These are phyloP conservation scores for Cucurbita ficifolia DNA, from an alignment of 306 rosid genomes.

Conservation along the genomic window DNA sequence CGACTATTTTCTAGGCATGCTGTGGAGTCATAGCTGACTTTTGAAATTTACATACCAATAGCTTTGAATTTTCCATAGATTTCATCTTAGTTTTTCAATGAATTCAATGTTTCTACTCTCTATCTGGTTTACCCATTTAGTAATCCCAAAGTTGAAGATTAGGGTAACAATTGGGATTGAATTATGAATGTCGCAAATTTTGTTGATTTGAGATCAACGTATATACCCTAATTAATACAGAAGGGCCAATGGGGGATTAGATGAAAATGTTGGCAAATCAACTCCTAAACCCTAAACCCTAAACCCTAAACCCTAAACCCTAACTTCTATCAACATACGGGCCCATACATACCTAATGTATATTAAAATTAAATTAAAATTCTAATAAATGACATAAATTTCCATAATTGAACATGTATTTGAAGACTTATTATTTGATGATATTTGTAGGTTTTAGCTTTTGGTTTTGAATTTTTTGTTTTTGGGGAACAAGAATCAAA, in stretches of 20 bases:
- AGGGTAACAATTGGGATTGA: too few relatives aligned
- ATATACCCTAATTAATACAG: too few relatives aligned
- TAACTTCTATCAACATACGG: neutral
- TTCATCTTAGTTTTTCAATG: neutral
- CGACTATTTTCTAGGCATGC: neutral
- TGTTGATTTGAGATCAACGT: too few relatives aligned
- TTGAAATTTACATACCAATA: neutral
- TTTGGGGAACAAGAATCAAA: neutral
- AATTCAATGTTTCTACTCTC: neutral
- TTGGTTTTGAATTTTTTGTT: neutral
- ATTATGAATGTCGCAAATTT: too few relatives aligned
- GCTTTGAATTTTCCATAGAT: neutral
- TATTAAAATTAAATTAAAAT: too few relatives aligned
- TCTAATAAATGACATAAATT: too few relatives aligned
- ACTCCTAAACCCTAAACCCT: neutral
- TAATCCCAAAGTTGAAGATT: too few relatives aligned
- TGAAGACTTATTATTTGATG: neutral
- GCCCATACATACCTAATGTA: neutral
- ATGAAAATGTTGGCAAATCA: neutral
- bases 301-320: too few relatives aligned
- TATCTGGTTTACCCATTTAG: neutral
- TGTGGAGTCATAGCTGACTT: neutral
- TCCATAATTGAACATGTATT: neutral
- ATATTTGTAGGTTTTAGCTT: neutral
- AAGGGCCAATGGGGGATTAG: neutral